These are phyloP conservation scores for Atractiella rhizophila DNA, from an alignment of 768 basidiomycete genomes.

Conservation along the genomic window DNA sequence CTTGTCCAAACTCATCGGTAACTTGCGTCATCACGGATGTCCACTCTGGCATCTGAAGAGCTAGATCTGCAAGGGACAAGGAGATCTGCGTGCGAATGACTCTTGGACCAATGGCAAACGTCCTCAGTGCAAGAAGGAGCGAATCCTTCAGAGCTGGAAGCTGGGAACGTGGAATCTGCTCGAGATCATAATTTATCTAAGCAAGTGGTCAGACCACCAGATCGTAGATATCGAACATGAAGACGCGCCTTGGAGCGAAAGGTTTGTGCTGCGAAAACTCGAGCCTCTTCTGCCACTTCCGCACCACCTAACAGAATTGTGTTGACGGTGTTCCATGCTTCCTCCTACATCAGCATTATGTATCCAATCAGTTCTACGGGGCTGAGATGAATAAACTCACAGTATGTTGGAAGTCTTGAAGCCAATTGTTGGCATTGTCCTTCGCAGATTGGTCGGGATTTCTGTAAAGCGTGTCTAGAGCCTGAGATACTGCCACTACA, in stretches of 20 bases:
- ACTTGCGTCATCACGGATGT: conserved; percentile 48
- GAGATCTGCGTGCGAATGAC: conserved; percentile 71
- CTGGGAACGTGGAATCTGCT: conserved; percentile 52
- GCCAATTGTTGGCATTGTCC: conserved; percentile 74
- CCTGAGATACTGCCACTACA: conserved; percentile 17
- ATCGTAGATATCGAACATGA: not conserved
- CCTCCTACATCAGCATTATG: conserved; percentile 34
- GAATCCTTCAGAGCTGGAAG: conserved; percentile 65
- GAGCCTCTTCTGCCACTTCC: conserved; percentile 50
- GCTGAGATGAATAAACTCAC: conserved; percentile 33
- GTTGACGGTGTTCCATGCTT: conserved; percentile 92
- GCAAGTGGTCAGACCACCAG: not conserved
- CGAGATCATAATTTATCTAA: conserved; percentile 83
- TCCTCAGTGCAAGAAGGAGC: conserved; percentile 46
- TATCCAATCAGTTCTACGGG: not conserved
- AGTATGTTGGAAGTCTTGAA: conserved; percentile 97
- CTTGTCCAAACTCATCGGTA: conserved; percentile 61
- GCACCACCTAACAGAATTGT: conserved; percentile 58
- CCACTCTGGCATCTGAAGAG: conserved; percentile 64
- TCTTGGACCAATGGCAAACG: conserved; percentile 44
- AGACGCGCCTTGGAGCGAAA: conserved; percentile 65
- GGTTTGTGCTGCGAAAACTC: conserved; percentile 87
- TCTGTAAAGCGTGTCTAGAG: conserved; percentile 23
- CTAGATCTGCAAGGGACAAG: conserved; percentile 66
- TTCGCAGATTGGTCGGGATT: conserved; percentile 54